These are phyloP conservation scores for Fusarium sororula DNA, from an alignment of 2,329 filamentous ascomycete genomes.

Conservation along the genomic window DNA sequence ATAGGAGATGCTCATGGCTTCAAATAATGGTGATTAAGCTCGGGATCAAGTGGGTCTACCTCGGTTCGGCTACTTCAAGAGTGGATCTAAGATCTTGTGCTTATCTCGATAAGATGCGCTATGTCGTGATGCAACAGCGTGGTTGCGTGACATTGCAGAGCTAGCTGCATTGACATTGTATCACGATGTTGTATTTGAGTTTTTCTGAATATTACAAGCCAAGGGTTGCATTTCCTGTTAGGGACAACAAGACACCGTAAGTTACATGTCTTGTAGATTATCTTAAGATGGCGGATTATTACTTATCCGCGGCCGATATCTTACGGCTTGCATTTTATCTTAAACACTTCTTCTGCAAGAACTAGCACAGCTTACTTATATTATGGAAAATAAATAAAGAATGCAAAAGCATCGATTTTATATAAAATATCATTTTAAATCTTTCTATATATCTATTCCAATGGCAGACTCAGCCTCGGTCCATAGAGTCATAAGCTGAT, in stretches of 20 bases:
- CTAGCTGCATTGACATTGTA: not conserved
- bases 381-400: fast-evolving
- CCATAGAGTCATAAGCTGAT: not conserved
- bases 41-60: conserved; percentile 1
- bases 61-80: not conserved
- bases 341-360: not conserved
- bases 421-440: fast-evolving
- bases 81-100: not conserved
- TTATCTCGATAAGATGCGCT: not conserved
- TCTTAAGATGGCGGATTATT: not conserved
- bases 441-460: too few species aligned
- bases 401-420: fast-evolving
- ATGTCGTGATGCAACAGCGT: not conserved
- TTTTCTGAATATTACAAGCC: fast-evolving
- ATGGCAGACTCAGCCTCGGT: not conserved
- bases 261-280: fast-evolving
- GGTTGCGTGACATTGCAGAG: not conserved
- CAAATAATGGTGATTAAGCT: not conserved
- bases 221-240: not conserved
- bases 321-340: fast-evolving
- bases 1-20: not conserved
- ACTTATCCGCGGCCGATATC: not conserved
- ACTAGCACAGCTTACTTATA: fast-evolving
- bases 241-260: fast-evolving
- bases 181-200: not conserved